A percentile compares a stretch with the other conserved stretches of the same genome.
These are phyloP conservation scores for Cokeromyces recurvatus DNA, from an alignment of 371 early-diverging fungal species.

Conservation along the genomic window DNA sequence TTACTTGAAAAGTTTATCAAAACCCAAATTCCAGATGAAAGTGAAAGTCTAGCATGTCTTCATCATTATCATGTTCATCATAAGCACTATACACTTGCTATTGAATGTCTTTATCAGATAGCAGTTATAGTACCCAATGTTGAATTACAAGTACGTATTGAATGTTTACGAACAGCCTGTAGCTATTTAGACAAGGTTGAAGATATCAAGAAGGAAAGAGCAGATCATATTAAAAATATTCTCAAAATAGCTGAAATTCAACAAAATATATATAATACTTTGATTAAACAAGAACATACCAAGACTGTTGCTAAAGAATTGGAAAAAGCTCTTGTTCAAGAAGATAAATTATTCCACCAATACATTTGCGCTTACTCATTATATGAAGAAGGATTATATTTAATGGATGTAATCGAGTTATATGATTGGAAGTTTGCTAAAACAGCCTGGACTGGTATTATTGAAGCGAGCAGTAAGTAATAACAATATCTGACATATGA, in stretches of 20 bases:
- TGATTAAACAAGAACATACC: not conserved
- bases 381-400: conserved; percentile 13
- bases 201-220: not conserved
- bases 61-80: conserved; percentile 3
- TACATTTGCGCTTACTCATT: conserved; percentile 5
- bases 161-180: conserved; percentile 2
- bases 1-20: conserved; percentile 3
- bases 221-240: not conserved
- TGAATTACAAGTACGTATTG: not conserved
- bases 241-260: conserved; percentile 6
- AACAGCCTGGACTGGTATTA: conserved; percentile 12
- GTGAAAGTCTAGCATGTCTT: conserved; percentile 2
- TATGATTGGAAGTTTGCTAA: conserved; percentile 6
- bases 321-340: not conserved
- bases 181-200: not conserved
- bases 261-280: not conserved
- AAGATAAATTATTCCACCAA: conserved; percentile 1
- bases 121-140: conserved; percentile 1
- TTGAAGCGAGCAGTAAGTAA: conserved; percentile 1
- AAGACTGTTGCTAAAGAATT: not conserved
- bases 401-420: conserved; percentile 8
- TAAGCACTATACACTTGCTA: not conserved
- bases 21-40: not conserved
- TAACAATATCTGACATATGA: too few relatives aligned
- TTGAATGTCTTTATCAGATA: not conserved